Base-by-base conservation (phyloP, 768 basidiomycete genomes). In the Pluteus cervinus region DNA sequence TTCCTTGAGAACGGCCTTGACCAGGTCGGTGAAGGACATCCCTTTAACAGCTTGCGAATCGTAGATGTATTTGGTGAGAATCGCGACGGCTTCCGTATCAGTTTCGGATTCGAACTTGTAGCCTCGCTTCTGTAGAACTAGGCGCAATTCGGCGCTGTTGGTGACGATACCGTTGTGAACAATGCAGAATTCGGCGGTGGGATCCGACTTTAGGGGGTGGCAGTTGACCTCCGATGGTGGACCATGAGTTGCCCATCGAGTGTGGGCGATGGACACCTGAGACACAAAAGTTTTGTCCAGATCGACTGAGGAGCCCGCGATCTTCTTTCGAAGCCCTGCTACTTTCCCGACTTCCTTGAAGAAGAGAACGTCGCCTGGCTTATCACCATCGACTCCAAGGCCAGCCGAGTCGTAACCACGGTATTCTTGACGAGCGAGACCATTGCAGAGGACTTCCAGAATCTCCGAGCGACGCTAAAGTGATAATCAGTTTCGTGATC, bases 101-200 rank as follows among this genome's bases (percentile, higher is more conserved):
- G 96, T 99, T 48, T 99, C 96, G 37, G 86, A 84, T 60, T 86
- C 79, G 56, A 98, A 98, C 46, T 73, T 76, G 75, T 85, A 98
- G 10, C 96, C 96, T 39, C 92, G 79, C 66, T 97, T 97, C 63
- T 93, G 86, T 40, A 99, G 76, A 37, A 99, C 91, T 48, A 86
- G 79, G 44, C 86, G 76, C 52, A 99, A 81, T 48, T 92, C 93
- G 9, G 67, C 68, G 49, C 75, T 80, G 70, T 96, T 97, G 62
- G 94, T 99, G 55, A 98, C 93, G 56, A 98, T 98, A 55, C 96
- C 96, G 52, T 99, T 98, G 75, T 99, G 96, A 18, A 99, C 93
- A 50, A 98, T 65, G 41, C 81, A 78, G 67, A 99, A 98, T 54
- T 97, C 92, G 42, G 75, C 68, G 38, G 60, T 69, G 17, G 75